Evolutionary conservation across 1,284 basidiomycete species (phyloP).

Genomic region (Ganoderma lucidum): DNA sequence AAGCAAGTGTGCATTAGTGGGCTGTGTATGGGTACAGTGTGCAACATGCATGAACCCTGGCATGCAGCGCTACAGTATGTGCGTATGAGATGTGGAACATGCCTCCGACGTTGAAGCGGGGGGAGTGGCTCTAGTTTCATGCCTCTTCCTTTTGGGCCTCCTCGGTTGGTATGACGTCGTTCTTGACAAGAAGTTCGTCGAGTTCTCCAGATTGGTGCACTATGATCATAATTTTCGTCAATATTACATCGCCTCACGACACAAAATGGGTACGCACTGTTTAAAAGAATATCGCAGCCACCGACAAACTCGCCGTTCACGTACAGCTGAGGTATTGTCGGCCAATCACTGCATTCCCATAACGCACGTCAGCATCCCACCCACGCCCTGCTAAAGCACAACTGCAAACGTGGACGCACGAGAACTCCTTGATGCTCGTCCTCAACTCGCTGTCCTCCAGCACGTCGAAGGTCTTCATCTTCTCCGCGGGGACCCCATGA

Average conservation of each 20-base stretch:
- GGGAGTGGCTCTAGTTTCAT: slow-evolving; percentile 8
- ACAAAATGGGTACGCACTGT: slow-evolving; percentile 56
- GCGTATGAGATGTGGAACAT: neutral
- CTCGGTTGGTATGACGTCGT: slow-evolving; percentile 65
- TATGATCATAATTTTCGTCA: slow-evolving; percentile 39
- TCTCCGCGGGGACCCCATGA: slow-evolving; percentile 83
- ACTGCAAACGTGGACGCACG: slow-evolving; percentile 60
- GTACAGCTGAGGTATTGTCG: slow-evolving; percentile 97
- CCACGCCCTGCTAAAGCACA: slow-evolving; percentile 44
- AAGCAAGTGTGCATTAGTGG: slow-evolving; percentile 14
- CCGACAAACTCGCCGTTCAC: slow-evolving; percentile 96
- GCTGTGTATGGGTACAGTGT: slow-evolving; percentile 28
- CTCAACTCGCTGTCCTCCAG: slow-evolving; percentile 88
- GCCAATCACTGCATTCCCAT: slow-evolving; percentile 81
- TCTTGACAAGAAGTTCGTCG: slow-evolving; percentile 82
- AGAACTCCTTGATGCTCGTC: slow-evolving; percentile 93
- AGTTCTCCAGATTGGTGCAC: slow-evolving; percentile 98
- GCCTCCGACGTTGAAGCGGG: neutral
- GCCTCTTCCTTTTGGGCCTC: slow-evolving; percentile 25
- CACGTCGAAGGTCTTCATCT: slow-evolving; percentile 90
- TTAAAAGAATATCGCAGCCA: slow-evolving; percentile 94
- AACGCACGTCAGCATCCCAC: slow-evolving; percentile 21
- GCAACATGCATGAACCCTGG: neutral
- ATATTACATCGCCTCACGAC: neutral
- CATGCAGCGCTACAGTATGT: neutral